phyloP scores from a whole-genome alignment of 2,329 filamentous ascomycete genomes.

The Epichloe baconii region DNA sequence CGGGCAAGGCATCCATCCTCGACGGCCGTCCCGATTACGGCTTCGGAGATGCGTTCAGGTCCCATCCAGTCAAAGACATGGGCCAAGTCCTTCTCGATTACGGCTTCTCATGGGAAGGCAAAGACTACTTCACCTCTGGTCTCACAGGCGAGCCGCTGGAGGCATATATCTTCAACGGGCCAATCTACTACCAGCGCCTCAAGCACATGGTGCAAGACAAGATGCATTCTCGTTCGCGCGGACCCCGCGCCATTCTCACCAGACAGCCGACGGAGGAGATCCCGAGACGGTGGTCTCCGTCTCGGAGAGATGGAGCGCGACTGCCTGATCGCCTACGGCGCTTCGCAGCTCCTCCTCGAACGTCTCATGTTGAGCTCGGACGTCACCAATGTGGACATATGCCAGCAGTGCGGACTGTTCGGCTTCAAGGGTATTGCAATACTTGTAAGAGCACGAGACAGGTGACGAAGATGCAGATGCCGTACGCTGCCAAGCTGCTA shows the following conservation, averaged over 20 bases:
- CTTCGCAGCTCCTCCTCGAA: slow-evolving; percentile 81
- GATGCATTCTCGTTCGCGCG: slow-evolving; percentile 91
- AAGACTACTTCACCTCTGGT: slow-evolving; percentile 90
- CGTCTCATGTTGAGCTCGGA: slow-evolving; percentile 91
- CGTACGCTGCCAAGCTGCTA: slow-evolving; percentile 90
- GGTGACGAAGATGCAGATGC: slow-evolving; percentile 89
- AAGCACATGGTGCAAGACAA: slow-evolving; percentile 99
- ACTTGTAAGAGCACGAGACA: slow-evolving; percentile 75
- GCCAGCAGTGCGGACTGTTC: slow-evolving; percentile 87
- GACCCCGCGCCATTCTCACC: slow-evolving; percentile 82
- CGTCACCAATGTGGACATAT: slow-evolving; percentile 82
- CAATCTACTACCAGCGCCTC: slow-evolving; percentile 98
- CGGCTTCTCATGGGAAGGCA: slow-evolving; percentile 93
- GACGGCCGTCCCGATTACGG: slow-evolving; percentile 81
- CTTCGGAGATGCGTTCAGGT: slow-evolving; percentile 64
- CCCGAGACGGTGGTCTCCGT: slow-evolving; percentile 79
- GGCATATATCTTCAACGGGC: slow-evolving; percentile 95
- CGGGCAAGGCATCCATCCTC: slow-evolving; percentile 84
- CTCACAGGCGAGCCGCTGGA: slow-evolving; percentile 90
- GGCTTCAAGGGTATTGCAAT: slow-evolving; percentile 89
- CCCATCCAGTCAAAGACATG: slow-evolving; percentile 81
- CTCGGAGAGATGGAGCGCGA: slow-evolving; percentile 98
- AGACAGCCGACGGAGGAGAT: slow-evolving; percentile 92
- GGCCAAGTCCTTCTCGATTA: slow-evolving; percentile 69
- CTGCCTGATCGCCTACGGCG: slow-evolving; percentile 93